These are phyloP conservation scores for Yamadazyma sp. DNA, from an alignment of 1,139 yeast genomes.

Conservation along the genomic window DNA sequence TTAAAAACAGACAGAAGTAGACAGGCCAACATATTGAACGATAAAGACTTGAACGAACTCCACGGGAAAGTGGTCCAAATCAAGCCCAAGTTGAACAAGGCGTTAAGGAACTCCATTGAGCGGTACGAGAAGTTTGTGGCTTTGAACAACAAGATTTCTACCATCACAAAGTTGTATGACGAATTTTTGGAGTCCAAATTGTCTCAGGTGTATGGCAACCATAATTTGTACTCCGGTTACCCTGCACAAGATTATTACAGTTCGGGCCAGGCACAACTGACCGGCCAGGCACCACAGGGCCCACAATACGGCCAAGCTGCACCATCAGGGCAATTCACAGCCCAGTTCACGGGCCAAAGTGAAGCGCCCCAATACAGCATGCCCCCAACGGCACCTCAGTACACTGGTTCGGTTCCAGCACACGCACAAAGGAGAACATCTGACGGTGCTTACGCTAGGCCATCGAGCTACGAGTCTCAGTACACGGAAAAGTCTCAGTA, in stretches of 20 bases:
- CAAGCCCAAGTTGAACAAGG: slow-evolving; percentile 73
- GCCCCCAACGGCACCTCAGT: not conserved
- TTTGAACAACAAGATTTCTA: slow-evolving; percentile 77
- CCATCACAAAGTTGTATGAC: slow-evolving; percentile 78
- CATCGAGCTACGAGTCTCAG: too few species aligned
- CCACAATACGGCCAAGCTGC: not conserved
- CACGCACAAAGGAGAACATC: not conserved
- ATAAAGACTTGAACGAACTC: slow-evolving; percentile 60
- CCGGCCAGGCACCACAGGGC: not conserved
- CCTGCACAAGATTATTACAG: slow-evolving; percentile 2
- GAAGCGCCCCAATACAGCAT: too few species aligned
- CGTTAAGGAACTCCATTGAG: slow-evolving; percentile 61
- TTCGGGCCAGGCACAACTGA: slow-evolving; percentile 1
- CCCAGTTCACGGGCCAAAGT: slow-evolving; percentile 5
- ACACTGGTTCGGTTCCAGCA: not conserved
- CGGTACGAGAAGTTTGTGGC: slow-evolving; percentile 73
- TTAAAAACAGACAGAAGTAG: slow-evolving; percentile 49
- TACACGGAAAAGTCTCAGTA: too few species aligned
- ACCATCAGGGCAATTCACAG: not conserved
- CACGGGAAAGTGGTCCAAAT: slow-evolving; percentile 63
- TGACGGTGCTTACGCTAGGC: too few species aligned
- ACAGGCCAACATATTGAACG: slow-evolving; percentile 56
- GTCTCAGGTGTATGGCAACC: slow-evolving; percentile 45
- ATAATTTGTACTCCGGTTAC: slow-evolving; percentile 16
- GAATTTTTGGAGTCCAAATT: slow-evolving; percentile 70